These are phyloP conservation scores for Mycena capillaripes DNA, from an alignment of 768 basidiomycete species.

Conservation along the genomic window DNA sequence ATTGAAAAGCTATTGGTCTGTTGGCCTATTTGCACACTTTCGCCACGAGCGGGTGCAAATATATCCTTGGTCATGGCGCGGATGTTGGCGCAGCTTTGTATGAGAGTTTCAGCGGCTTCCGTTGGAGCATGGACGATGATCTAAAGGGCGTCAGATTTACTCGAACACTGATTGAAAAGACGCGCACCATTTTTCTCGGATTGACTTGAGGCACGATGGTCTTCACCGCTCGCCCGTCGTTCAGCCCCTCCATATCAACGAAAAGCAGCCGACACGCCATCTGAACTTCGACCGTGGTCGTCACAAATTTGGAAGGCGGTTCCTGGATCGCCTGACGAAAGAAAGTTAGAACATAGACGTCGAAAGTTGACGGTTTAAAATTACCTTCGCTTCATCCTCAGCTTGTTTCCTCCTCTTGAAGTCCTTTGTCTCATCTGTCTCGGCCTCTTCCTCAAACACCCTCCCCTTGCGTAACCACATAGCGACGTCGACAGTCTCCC, in stretches of 20 bases:
- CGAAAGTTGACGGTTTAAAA: slow-evolving; percentile 15
- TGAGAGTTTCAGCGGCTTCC: slow-evolving; percentile 77
- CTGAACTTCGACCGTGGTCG: slow-evolving; percentile 81
- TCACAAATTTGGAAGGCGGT: slow-evolving; percentile 92
- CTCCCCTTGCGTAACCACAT: slow-evolving; percentile 96
- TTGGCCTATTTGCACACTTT: slow-evolving; percentile 92
- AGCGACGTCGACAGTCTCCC: slow-evolving; percentile 94
- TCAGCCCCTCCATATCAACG: slow-evolving; percentile 96
- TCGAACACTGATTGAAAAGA: slow-evolving; percentile 11
- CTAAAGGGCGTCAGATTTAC: slow-evolving; percentile 53
- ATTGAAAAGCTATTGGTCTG: slow-evolving; percentile 96
- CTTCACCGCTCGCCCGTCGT: slow-evolving; percentile 97
- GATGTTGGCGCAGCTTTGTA: slow-evolving; percentile 86
- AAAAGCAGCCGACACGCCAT: slow-evolving; percentile 90
- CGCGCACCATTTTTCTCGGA: slow-evolving; percentile 90
- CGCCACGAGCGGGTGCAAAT: slow-evolving; percentile 81
- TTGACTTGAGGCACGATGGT: slow-evolving; percentile 97
- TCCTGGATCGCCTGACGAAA: slow-evolving; percentile 74
- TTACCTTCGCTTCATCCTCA: slow-evolving; percentile 88
- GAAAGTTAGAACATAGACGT: slow-evolving; percentile 16
- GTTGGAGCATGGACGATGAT: slow-evolving; percentile 88
- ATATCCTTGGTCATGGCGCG: slow-evolving; percentile 95
- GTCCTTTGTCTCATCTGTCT: slow-evolving; percentile 85
- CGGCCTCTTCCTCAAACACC: slow-evolving; percentile 91
- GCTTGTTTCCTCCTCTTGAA: slow-evolving; percentile 73